These are phyloP conservation scores for Monosporozyma siamensis DNA, from an alignment of 805 yeast species.

Conservation along the genomic window DNA sequence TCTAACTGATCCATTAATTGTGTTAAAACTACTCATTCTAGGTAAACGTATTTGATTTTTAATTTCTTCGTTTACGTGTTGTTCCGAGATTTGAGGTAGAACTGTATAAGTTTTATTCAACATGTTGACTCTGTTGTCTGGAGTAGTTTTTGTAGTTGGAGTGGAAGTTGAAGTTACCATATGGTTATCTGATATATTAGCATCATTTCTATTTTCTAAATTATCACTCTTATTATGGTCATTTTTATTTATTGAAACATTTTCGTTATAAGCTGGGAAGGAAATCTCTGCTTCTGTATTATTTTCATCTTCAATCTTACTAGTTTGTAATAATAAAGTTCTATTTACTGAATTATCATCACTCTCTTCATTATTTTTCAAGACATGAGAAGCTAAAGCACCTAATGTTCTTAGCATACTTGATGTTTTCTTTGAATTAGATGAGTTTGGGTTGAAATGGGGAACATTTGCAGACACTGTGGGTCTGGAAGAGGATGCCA, in stretches of 20 bases:
- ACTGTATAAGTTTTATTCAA: too few relatives aligned
- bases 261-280: conserved; percentile 4
- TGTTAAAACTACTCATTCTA: conserved; percentile 23
- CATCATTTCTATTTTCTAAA: background rate
- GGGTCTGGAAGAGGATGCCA: conserved; percentile 4
- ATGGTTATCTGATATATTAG: background rate
- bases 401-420: conserved; percentile 43
- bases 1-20: conserved; percentile 19
- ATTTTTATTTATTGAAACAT: background rate
- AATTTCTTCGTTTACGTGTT: background rate
- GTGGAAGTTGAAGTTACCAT: background rate
- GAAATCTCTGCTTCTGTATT: conserved; percentile 13
- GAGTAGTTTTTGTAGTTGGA: background rate
- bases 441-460: background rate
- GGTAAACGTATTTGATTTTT: conserved; percentile 10
- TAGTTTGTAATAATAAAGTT: conserved; percentile 6
- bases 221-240: background rate
- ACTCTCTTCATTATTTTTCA: conserved; percentile 27
- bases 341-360: conserved; percentile 10
- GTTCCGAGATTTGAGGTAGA: too few relatives aligned
- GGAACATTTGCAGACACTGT: background rate
- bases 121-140: too few relatives aligned
- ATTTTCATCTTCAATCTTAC: conserved; percentile 9
- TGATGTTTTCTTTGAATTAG: conserved; percentile 3
- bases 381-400: conserved; percentile 44